These are phyloP conservation scores for Isoetes taiwanensis DNA, from an alignment of 75 land plant species.

Conservation along the genomic window DNA sequence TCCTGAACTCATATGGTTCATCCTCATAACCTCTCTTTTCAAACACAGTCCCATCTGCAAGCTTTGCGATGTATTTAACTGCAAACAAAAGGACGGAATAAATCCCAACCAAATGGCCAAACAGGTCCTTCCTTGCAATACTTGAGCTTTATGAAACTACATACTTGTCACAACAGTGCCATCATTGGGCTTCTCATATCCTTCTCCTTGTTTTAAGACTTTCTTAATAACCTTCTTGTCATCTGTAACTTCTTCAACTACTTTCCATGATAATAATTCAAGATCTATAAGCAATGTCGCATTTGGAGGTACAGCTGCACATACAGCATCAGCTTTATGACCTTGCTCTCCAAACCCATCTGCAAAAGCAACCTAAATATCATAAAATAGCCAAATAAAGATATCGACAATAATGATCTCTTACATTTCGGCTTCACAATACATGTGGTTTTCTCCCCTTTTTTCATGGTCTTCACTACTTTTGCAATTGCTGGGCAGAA, in stretches of 20 bases:
- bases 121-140: background rate
- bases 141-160: background rate
- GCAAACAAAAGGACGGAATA: background rate
- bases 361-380: too few relatives aligned
- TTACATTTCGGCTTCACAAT: constrained; percentile 75
- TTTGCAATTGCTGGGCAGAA: constrained; percentile 62
- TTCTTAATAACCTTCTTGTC: constrained; percentile 47
- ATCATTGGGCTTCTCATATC: constrained; percentile 37
- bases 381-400: too few relatives aligned
- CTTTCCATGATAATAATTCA: constrained; percentile 47
- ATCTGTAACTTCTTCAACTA: constrained; percentile 45
- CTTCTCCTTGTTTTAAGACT: constrained; percentile 40
- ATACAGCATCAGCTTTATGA: constrained; percentile 16
- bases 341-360: constrained; percentile 57
- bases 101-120: background rate
- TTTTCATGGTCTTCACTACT: constrained; percentile 83
- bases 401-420: too few relatives aligned
- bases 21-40: constrained; percentile 39
- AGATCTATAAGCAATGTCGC: constrained; percentile 33
- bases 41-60: constrained; percentile 67
- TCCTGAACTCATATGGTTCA: constrained; percentile 32
- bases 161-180: constrained; percentile 42
- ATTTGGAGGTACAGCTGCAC: constrained; percentile 33
- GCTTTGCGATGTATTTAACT: constrained; percentile 44
- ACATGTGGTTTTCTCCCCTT: constrained; percentile 45